Evolutionary conservation across 129 eudicot genomes (phyloP).

Genomic region (Tagetes erecta): DNA sequence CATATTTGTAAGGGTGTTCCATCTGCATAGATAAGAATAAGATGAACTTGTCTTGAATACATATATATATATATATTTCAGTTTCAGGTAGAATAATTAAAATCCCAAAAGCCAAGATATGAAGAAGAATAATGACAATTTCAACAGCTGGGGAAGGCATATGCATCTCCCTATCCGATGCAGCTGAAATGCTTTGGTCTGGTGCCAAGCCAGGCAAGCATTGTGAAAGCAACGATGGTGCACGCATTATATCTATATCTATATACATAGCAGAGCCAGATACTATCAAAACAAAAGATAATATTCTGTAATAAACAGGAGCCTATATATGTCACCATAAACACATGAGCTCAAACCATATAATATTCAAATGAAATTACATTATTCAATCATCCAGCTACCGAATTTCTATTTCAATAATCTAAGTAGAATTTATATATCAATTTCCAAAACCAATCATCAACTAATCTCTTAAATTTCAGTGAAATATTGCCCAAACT

Average conservation of each 20-base stretch:
- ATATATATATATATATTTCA: neutral
- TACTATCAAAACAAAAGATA: neutral
- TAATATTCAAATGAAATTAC: too few species aligned
- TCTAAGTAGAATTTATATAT: too few species aligned
- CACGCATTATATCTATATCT: constrained; percentile 52
- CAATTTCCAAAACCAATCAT: neutral
- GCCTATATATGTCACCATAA: neutral
- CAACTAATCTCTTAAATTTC: neutral
- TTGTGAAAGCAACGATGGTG: constrained; percentile 67
- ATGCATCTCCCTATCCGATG: constrained; percentile 66
- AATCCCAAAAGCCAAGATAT: too few species aligned
- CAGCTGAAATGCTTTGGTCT: constrained; percentile 47
- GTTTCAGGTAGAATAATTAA: too few species aligned
- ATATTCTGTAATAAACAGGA: constrained; percentile 20
- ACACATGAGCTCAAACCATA: neutral
- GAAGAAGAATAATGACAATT: constrained; percentile 28
- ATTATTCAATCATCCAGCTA: too few species aligned
- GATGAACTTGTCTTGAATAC: constrained; percentile 9
- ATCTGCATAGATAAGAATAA: constrained; percentile 39
- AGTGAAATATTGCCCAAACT: too few species aligned
- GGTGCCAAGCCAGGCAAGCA: constrained; percentile 76
- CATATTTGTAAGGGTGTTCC: constrained; percentile 57
- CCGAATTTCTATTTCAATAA: too few species aligned
- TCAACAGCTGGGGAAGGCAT: constrained; percentile 78
- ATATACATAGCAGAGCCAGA: neutral